Evolutionary conservation across 768 basidiomycete species (phyloP), one percentile per base, ranked within the genome.

Genomic region (Lactarius trivialis): DNA sequence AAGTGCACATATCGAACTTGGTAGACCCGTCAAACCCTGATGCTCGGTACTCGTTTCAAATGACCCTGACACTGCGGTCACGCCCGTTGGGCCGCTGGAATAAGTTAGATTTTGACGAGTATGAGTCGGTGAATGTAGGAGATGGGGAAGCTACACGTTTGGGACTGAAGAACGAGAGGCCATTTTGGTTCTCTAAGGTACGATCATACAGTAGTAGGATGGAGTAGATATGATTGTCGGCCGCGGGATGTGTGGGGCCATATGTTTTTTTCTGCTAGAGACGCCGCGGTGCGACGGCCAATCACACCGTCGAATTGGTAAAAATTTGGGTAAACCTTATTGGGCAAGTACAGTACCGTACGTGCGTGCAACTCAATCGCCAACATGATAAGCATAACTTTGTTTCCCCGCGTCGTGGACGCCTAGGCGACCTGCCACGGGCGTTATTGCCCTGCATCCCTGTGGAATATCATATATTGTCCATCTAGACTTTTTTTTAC

Each of bases 101-200:
- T 73, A 88, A 84, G 69, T 79, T 96, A 63, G 85, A 91, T 57
- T 80, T 95, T 24, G 70, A 77, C 50, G 77, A 79, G 12, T 96
- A 96, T 71, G 81, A 87, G 57, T 88, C 88, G 0, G 82, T 95
- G 5, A 82, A 88, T 60, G 68, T 89, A n/a, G 83, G 82, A 61
- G 88, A 81, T 19, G 92, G 90, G 2, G 92, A 93, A 70, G 76
- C 80, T 14, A 71, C 81, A 11, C 84, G 86, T 19, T 76, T 96
- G 32, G 77, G 83, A 11, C 74, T 94, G 67, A 91, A 90, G 70
- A 85, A 93, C 67, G 91, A 93, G 71, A 80, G 90, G 58, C 84
- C 92, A n/a, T 96, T 91, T 72, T 94, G 89, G 86, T 97, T 97
- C 74, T 94, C 92, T 45, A 93, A 89, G 73, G 91, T 93, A 67